A percentile compares a stretch with the other conserved stretches of the same genome.
phyloP scores from a whole-genome alignment of 306 rosid species.

The Rubus idaeus region DNA sequence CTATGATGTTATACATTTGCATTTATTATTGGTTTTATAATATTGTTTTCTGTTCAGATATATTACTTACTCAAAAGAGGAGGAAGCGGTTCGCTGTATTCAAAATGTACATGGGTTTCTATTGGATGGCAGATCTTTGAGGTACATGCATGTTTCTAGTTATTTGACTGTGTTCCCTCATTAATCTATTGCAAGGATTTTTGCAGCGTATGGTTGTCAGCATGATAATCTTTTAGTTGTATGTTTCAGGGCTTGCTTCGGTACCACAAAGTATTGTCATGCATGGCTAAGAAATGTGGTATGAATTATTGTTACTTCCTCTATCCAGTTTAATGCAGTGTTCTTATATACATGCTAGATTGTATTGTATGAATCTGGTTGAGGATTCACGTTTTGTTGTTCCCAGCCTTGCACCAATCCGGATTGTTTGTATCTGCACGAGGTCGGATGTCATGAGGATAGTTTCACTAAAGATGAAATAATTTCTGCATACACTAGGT shows the following conservation, averaged over 20 bases:
- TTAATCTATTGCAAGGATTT: background rate
- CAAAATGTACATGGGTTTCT: conserved; percentile 99
- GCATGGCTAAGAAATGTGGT: conserved; percentile 98
- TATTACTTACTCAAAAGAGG: conserved; percentile 94
- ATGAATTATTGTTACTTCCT: conserved; percentile 30
- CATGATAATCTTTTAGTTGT: background rate
- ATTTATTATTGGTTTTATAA: background rate
- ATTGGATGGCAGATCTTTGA: conserved; percentile 87
- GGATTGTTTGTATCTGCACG: conserved; percentile 93
- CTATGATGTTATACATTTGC: background rate
- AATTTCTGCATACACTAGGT: conserved; percentile 88
- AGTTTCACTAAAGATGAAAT: conserved; percentile 98
- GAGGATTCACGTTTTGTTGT: conserved; percentile 13
- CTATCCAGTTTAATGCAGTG: background rate
- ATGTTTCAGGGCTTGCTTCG: conserved; percentile 89
- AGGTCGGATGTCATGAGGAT: conserved; percentile 85
- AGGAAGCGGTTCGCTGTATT: conserved; percentile 96
- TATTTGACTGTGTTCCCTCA: background rate
- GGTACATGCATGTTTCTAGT: conserved; percentile 35
- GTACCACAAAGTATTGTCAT: conserved; percentile 98
- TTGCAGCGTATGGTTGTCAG: background rate
- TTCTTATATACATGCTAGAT: background rate
- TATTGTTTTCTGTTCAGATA: conserved; percentile 52
- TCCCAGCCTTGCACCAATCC: conserved; percentile 97
- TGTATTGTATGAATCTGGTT: conserved; percentile 21